phyloP scores from a whole-genome alignment of 108 stramenopile genomes.

The Nitzschia putrida region DNA sequence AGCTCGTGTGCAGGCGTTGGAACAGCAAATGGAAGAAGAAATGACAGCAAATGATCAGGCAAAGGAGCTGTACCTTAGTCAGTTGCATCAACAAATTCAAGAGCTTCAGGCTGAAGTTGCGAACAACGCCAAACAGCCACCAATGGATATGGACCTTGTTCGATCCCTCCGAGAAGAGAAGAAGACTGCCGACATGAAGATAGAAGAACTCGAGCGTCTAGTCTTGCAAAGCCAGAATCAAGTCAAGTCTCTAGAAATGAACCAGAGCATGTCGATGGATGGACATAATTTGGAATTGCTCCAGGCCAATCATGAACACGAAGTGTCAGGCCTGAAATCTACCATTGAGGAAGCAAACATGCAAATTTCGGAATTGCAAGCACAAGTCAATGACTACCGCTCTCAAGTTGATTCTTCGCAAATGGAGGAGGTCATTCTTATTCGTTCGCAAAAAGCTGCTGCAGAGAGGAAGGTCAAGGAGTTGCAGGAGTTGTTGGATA shows the following conservation, averaged over 20 bases:
- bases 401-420: not conserved
- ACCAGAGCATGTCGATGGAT: not conserved
- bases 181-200: constrained; percentile 2
- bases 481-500: not conserved
- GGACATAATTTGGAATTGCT: not conserved
- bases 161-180: not conserved
- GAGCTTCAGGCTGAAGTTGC: constrained; percentile 18
- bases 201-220: constrained; percentile 6
- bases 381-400: constrained; percentile 16
- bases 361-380: constrained; percentile 8
- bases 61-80: constrained; percentile 5
- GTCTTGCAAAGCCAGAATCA: constrained; percentile 5
- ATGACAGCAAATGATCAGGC: constrained; percentile 14
- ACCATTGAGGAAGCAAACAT: not conserved
- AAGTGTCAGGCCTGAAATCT: constrained; percentile 1
- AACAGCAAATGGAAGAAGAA: constrained; percentile 3
- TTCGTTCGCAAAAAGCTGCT: constrained; percentile 7
- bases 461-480: constrained; percentile 16
- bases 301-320: constrained; percentile 18
- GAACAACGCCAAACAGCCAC: not conserved
- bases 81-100: constrained; percentile 19
- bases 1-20: constrained; percentile 10
- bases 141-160: not conserved
- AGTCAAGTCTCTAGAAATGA: constrained; percentile 14
- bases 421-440: constrained; percentile 4